Evolutionary conservation across 2,329 filamentous ascomycete species (phyloP).

Genomic region (Aspergillus nomiae): DNA sequence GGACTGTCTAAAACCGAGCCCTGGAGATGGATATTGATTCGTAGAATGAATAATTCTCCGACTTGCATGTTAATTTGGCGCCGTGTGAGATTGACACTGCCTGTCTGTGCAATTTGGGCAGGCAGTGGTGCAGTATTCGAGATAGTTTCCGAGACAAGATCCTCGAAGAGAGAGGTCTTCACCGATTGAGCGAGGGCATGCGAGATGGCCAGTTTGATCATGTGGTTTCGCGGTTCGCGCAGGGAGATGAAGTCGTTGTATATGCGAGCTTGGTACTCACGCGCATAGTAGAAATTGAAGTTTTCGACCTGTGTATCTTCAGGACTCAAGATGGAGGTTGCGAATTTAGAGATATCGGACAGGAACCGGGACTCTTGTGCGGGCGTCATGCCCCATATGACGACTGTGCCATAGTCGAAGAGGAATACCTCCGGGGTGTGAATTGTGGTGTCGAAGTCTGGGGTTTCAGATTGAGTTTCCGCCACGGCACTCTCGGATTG

Average conservation of each 20-base stretch:
- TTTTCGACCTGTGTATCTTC: conserved; percentile 94
- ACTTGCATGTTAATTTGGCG: conserved; percentile 99
- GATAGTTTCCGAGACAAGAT: conserved; percentile 90
- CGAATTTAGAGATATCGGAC: conserved; percentile 92
- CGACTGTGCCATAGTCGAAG: conserved; percentile 95
- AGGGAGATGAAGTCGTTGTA: conserved; percentile 99
- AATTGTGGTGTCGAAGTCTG: conserved; percentile 82
- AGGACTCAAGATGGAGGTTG: conserved; percentile 81
- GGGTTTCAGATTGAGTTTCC: conserved; percentile 39
- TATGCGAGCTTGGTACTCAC: conserved; percentile 95
- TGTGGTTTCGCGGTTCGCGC: conserved; percentile 92
- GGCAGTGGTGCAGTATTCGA: conserved; percentile 91
- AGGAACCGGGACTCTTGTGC: conserved; percentile 86
- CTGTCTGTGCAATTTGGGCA: conserved; percentile 86
- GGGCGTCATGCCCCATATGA: conserved; percentile 98
- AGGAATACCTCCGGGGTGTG: conserved; percentile 94
- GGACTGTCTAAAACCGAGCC: conserved; percentile 95
- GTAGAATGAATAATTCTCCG: conserved; percentile 93
- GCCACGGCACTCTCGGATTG: conserved; percentile 28
- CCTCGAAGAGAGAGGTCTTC: conserved; percentile 96
- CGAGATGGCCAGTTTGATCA: conserved; percentile 96
- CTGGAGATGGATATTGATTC: conserved; percentile 97
- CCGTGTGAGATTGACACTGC: conserved; percentile 84
- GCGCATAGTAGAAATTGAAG: conserved; percentile 99
- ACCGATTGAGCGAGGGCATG: conserved; percentile 95